Percentiles rank a stretch among this genome's conserved stretches.
Evolutionary conservation across 768 basidiomycete genomes (phyloP).

Genomic region (Flagelloscypha sp.): DNA sequence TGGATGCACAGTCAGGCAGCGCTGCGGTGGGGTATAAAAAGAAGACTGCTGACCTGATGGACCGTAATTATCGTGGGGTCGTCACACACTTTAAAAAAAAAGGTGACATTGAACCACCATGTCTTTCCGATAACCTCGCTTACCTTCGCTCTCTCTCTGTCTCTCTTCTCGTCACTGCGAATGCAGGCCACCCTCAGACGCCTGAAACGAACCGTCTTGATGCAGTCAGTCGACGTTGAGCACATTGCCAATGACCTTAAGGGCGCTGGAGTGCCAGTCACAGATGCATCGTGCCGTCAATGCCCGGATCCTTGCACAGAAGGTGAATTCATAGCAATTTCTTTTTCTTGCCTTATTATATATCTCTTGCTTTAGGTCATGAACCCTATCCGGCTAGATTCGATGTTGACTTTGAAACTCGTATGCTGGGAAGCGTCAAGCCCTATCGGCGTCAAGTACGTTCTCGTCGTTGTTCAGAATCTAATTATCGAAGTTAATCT

Average conservation of each 20-base stretch:
- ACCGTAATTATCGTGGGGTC: too few relatives aligned
- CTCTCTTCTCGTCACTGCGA: not conserved
- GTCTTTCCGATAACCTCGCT: not conserved
- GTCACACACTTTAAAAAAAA: too few relatives aligned
- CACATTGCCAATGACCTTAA: constrained; percentile 43
- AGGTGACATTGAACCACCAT: too few relatives aligned
- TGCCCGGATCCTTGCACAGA: constrained; percentile 76
- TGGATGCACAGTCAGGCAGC: too few relatives aligned
- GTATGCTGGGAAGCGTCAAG: constrained; percentile 81
- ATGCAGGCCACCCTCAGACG: constrained; percentile 30
- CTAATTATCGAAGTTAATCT: constrained; percentile 5
- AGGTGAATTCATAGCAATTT: constrained; percentile 27
- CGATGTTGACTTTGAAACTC: constrained; percentile 67
- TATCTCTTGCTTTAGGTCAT: constrained; percentile 41
- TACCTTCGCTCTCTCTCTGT: not conserved
- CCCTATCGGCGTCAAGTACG: constrained; percentile 76
- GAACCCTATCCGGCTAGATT: constrained; percentile 68
- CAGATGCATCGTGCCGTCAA: constrained; percentile 57
- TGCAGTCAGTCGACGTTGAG: constrained; percentile 23
- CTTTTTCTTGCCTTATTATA: constrained; percentile 17
- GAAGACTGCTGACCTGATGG: too few relatives aligned
- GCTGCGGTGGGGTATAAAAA: too few relatives aligned
- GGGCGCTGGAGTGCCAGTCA: constrained; percentile 54
- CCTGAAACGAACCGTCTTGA: constrained; percentile 11
- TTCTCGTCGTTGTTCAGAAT: not conserved